Base-by-base conservation (phyloP, 2,329 filamentous ascomycete genomes). In the Exserohilum turcica region DNA sequence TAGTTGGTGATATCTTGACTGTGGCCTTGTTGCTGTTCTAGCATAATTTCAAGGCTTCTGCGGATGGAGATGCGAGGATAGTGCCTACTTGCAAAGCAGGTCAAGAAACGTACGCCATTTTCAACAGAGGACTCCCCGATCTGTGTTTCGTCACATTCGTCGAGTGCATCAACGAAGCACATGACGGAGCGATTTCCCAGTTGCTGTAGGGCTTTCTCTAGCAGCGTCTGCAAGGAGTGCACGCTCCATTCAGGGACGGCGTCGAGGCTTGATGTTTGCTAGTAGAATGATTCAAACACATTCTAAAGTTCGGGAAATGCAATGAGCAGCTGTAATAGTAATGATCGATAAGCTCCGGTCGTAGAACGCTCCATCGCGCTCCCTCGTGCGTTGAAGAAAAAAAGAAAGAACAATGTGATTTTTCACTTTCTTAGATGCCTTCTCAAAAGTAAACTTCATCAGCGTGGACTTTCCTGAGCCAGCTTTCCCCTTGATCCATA, bases 71-170 rank as follows among this genome's bases (percentile, higher is more conserved):
- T 76, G 5, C 76, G 50, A 0, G 80, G 80, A 16, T 82, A 82
- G 31, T 81, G 77, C 0, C 82, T 0, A 19, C 61, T 64, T 5
- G 61, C 60, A 7, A 61, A 52, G 10, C 61, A 64, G 6, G 54
- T 35, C 7, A 54, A 64, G 0, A 82, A 60, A 0, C 28, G 3
- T 0, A 63, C 37, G 0, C 44, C 40, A 0, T 21, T 50, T 3
- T 61, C 46, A 0, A 63, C 45, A 2, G 72, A 67, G 0, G 60
- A 8, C 2, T 75, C 59, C 0, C 73, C 70, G 0, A 82, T 65
- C 39, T 82, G 66, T 1, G 63, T 46, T 43, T 79, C 76, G 6
- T 79, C 68, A 49, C 79, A 81, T 56, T 83, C 81, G 32, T 83
- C 80, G 1, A 82, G 67, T 0, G 80, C 80, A 45, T 82, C 79